Conservation (phyloP, 1,139 yeast species). For the Zygosaccharomyces sapae region DNA sequence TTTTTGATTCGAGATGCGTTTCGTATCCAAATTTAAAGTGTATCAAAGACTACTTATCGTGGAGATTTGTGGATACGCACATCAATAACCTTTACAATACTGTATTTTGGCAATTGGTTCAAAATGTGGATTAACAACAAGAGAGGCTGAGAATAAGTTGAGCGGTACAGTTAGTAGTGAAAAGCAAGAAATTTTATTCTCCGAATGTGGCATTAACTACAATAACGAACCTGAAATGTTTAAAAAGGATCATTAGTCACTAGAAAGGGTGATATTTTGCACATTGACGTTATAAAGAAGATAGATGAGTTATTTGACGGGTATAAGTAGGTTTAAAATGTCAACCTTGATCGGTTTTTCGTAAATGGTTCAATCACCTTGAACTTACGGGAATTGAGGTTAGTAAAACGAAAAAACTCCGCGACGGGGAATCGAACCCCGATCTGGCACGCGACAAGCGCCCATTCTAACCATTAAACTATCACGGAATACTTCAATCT, state of each 20-base stretch:
- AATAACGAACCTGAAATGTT: slow-evolving; percentile 84
- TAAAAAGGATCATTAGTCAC: slow-evolving; percentile 80
- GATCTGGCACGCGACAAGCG: too few species aligned
- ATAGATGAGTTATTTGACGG: slow-evolving; percentile 38
- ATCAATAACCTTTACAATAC: slow-evolving; percentile 92
- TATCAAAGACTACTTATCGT: slow-evolving; percentile 76
- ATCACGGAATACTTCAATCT: too few species aligned
- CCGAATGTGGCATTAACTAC: slow-evolving; percentile 77
- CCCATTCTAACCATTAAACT: too few species aligned
- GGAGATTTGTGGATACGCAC: slow-evolving; percentile 98
- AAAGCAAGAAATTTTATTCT: slow-evolving; percentile 80
- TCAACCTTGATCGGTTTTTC: too few species aligned
- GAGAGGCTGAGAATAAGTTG: slow-evolving; percentile 71
- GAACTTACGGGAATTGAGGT: too few species aligned
- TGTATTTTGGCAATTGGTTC: slow-evolving; percentile 81
- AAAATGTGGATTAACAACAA: slow-evolving; percentile 64
- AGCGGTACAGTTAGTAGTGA: slow-evolving; percentile 72
- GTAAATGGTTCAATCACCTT: too few species aligned
- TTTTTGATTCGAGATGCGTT: slow-evolving; percentile 90
- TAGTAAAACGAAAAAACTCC: too few species aligned
- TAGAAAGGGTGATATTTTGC: slow-evolving; percentile 47
- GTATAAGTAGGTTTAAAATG: slow-evolving; percentile 18
- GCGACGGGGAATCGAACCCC: too few species aligned
- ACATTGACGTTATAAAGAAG: slow-evolving; percentile 39
- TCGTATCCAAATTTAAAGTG: slow-evolving; percentile 62